Percentiles rank a stretch among this genome's conserved stretches.
Conservation (phyloP, 148 eudicot genomes). For the Arctostaphylos glauca region DNA sequence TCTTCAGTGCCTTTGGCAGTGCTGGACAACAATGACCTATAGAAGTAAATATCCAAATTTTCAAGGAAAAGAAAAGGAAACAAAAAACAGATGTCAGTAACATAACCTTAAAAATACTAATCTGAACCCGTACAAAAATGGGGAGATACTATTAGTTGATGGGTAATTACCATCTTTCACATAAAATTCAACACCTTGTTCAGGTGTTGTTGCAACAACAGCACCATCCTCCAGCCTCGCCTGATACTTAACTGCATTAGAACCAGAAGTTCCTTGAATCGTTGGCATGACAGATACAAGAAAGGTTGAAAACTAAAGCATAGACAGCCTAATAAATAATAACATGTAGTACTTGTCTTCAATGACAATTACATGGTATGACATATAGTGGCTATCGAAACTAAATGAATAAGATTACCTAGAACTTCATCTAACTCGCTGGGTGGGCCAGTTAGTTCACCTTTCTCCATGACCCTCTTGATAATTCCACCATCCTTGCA, state of each 20-base stretch:
- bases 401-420: slow-evolving; percentile 29
- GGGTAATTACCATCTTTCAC: slow-evolving; percentile 51
- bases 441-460: slow-evolving; percentile 50
- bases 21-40: slow-evolving; percentile 60
- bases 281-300: not conserved
- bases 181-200: slow-evolving; percentile 49
- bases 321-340: not conserved
- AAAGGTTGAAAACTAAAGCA: not conserved
- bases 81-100: not conserved
- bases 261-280: not conserved
- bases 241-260: slow-evolving; percentile 48
- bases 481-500: slow-evolving; percentile 74
- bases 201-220: slow-evolving; percentile 40
- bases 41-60: slow-evolving; percentile 4
- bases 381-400: not conserved
- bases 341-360: not conserved
- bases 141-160: not conserved
- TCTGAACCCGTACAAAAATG: not conserved
- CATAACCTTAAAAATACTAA: not conserved
- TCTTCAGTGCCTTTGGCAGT: slow-evolving; percentile 51
- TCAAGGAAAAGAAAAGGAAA: not conserved
- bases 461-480: slow-evolving; percentile 49
- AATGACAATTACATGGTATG: not conserved
- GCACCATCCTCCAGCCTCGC: slow-evolving; percentile 40
- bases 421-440: slow-evolving; percentile 70